A percentile compares a stretch with the other conserved stretches of the same genome.
phyloP scores from a whole-genome alignment of 306 rosid genomes.

The Mucuna pruriens region DNA sequence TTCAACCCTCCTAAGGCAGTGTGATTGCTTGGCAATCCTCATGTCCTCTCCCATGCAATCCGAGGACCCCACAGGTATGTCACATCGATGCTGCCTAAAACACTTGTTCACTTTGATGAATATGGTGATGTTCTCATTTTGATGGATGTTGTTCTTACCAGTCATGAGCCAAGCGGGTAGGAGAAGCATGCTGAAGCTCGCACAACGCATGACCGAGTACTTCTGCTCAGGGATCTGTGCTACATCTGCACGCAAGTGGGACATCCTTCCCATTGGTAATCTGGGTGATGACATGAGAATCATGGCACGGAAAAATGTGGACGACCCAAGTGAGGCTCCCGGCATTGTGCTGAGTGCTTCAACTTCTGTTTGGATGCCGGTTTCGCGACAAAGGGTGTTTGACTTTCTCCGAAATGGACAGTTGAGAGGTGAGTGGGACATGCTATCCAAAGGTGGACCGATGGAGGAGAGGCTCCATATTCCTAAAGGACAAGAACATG shows the following conservation, averaged over 20 bases:
- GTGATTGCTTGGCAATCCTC: constrained; percentile 64
- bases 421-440: constrained; percentile 75
- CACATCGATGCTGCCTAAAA: not conserved
- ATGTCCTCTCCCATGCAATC: constrained; percentile 45
- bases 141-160: constrained; percentile 28
- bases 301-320: constrained; percentile 57
- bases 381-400: constrained; percentile 62
- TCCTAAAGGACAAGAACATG: constrained; percentile 60
- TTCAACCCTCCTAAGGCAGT: constrained; percentile 79
- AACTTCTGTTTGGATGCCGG: constrained; percentile 79
- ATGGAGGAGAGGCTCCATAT: constrained; percentile 67
- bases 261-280: constrained; percentile 46
- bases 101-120: constrained; percentile 9
- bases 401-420: constrained; percentile 62
- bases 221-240: constrained; percentile 76
- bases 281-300: constrained; percentile 63
- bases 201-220: constrained; percentile 74
- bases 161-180: constrained; percentile 53
- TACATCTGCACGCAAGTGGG: constrained; percentile 66
- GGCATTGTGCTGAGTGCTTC: constrained; percentile 79
- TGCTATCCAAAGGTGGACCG: constrained; percentile 54
- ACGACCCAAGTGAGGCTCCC: constrained; percentile 64
- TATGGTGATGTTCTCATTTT: constrained; percentile 31
- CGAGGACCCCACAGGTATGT: constrained; percentile 65
- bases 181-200: constrained; percentile 69